Base-by-base conservation (phyloP, 192 early-diverging fungal genomes). In the Radiomyces spectabilis region DNA sequence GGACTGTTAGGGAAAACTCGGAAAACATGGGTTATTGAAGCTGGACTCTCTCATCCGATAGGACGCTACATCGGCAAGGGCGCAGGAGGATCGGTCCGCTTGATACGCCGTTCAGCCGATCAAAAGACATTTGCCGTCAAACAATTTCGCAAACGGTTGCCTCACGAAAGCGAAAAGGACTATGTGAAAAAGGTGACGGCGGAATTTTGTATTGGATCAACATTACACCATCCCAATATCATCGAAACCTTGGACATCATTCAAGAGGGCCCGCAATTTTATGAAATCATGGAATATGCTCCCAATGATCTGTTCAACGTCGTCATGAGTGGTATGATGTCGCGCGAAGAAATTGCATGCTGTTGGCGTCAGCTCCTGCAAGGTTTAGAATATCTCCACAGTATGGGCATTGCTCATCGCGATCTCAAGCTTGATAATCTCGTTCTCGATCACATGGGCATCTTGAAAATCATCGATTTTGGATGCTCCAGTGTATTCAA, bases 381-480 rank as follows among this genome's bases (percentile, higher is more conserved):
- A 34, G 95, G 93, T 29, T 86, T 97, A 2, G 59, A 80, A 41
- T 96, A 95, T 57, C 66, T 97, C 29, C 95, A 97, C 66, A 73
- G 68, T 9, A 77, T 92, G 55, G 95, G 95, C 37, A 92, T 97
- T 29, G 92, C 93, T 3, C 95, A 97, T 66, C 77, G 93, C 21
- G 93, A 97, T 57, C 68, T 97, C 50, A 95, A 97, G 54, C 83
- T 93, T 16, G 85, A 87, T 61, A 97, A 97, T 76, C 76, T 89
- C 39, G 66, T 95, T 25, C 63, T 97, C 61, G 85, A 86, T 58
- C 76, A 71, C 25, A 51, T 57, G 2, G 86, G 87, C 10, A 77
- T 85, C 39, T 65, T 97, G 63, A 97, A 97, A 69, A 88, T 97
- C 50, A 95, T 93, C 27, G 95, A 97, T 55, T 97, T 97, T 76